Conservation (phyloP, 2,329 filamentous ascomycete genomes). For the Alternaria incomplexa region DNA sequence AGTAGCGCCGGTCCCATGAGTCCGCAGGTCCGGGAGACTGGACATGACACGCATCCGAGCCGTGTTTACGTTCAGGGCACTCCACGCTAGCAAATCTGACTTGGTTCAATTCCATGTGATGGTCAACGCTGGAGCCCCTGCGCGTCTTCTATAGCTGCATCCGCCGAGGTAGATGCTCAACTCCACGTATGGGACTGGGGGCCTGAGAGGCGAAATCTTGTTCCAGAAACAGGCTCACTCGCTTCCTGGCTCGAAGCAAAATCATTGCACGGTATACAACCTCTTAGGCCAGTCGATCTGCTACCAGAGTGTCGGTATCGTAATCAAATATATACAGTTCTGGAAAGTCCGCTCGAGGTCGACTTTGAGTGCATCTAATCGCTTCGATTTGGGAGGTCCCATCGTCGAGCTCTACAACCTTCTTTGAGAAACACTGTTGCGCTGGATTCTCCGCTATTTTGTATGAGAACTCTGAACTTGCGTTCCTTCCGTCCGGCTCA, state of each 20-base stretch:
- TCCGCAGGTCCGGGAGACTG: background rate
- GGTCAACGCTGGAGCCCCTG: background rate
- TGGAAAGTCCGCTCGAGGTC: constrained; percentile 4
- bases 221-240: background rate
- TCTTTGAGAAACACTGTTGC: background rate
- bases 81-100: background rate
- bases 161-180: background rate
- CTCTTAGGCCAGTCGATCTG: background rate
- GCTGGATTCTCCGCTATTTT: background rate
- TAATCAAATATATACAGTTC: constrained; percentile 6
- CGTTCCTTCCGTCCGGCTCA: background rate
- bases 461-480: background rate
- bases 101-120: background rate
- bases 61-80: background rate
- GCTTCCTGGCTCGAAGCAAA: background rate
- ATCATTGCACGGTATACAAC: background rate
- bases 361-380: background rate
- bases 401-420: background rate
- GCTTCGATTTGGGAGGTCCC: background rate
- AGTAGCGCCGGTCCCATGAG: background rate
- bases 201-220: background rate
- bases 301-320: background rate
- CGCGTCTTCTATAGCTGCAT: background rate
- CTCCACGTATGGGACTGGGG: background rate
- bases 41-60: constrained; percentile 1